A percentile compares a stretch with the other conserved stretches of the same genome.
Conservation (phyloP, 345 rosid species). For the Salix koriyanagi region DNA sequence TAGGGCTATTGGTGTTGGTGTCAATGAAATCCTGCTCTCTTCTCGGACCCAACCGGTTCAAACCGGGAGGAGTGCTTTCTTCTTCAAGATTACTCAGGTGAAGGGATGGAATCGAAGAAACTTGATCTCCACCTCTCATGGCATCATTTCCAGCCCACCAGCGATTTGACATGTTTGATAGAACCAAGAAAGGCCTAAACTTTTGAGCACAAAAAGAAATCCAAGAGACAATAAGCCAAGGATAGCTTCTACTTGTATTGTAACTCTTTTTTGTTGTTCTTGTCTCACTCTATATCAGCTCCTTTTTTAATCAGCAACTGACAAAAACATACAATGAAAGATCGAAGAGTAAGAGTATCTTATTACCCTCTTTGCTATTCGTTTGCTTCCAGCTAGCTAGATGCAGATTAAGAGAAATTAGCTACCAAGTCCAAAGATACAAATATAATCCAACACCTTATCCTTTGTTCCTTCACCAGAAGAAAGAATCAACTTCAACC, state of each 20-base stretch:
- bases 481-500: not conserved
- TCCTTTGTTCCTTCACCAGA: constrained; percentile 12
- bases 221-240: not conserved
- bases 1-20: constrained; percentile 28
- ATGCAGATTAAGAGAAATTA: constrained; percentile 10
- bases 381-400: not conserved
- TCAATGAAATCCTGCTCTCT: constrained; percentile 52
- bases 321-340: not conserved
- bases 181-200: not conserved
- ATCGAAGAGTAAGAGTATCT: not conserved
- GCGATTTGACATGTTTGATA: constrained; percentile 60
- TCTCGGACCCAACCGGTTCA: constrained; percentile 40
- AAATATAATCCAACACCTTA: constrained; percentile 31
- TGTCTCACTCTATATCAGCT: not conserved
- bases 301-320: not conserved
- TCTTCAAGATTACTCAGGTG: constrained; percentile 45
- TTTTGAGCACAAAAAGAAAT: not conserved
- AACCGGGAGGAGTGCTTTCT: constrained; percentile 5
- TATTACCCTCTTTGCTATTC: constrained; percentile 1
- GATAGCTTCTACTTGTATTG: not conserved
- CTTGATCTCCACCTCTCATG: constrained; percentile 57
- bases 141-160: constrained; percentile 83
- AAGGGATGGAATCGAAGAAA: constrained; percentile 45
- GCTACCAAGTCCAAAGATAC: constrained; percentile 10
- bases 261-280: not conserved